Conservation (phyloP, 805 yeast species). For the Candida orba region DNA sequence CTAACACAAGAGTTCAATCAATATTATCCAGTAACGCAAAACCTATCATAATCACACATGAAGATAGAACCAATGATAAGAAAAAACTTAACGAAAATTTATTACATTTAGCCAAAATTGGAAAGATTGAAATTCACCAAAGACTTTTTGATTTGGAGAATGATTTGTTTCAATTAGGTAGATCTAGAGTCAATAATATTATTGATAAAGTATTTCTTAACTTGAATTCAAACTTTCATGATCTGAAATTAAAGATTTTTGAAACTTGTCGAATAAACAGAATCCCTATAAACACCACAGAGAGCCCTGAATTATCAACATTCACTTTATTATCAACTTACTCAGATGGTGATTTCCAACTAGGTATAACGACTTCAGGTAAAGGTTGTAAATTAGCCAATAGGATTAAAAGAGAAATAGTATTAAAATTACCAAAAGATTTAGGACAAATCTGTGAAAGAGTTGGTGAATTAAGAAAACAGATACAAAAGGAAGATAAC, state of each 20-base stretch:
- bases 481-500: slow-evolving; percentile 47
- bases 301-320: slow-evolving; percentile 62
- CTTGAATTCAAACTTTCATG: slow-evolving; percentile 26
- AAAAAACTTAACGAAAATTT: slow-evolving; percentile 23
- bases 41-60: slow-evolving; percentile 42
- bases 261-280: slow-evolving; percentile 50
- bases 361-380: slow-evolving; percentile 81
- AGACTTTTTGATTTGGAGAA: slow-evolving; percentile 28
- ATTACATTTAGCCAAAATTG: slow-evolving; percentile 20
- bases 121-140: slow-evolving; percentile 24
- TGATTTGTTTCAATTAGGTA: slow-evolving; percentile 52
- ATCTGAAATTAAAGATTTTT: slow-evolving; percentile 35
- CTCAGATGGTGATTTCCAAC: slow-evolving; percentile 63
- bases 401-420: slow-evolving; percentile 69
- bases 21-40: slow-evolving; percentile 48
- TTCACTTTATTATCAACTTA: slow-evolving; percentile 72
- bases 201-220: slow-evolving; percentile 76
- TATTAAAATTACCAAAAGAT: slow-evolving; percentile 56
- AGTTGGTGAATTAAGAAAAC: slow-evolving; percentile 58
- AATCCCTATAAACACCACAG: slow-evolving; percentile 79
- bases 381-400: slow-evolving; percentile 85
- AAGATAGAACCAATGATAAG: slow-evolving; percentile 5
- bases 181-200: slow-evolving; percentile 50
- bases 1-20: slow-evolving; percentile 39
- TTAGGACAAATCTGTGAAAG: slow-evolving; percentile 62